Evolutionary conservation across 2,329 filamentous ascomycete species (phyloP).

Genomic region (Stachybotrys chlorohalonatus): DNA sequence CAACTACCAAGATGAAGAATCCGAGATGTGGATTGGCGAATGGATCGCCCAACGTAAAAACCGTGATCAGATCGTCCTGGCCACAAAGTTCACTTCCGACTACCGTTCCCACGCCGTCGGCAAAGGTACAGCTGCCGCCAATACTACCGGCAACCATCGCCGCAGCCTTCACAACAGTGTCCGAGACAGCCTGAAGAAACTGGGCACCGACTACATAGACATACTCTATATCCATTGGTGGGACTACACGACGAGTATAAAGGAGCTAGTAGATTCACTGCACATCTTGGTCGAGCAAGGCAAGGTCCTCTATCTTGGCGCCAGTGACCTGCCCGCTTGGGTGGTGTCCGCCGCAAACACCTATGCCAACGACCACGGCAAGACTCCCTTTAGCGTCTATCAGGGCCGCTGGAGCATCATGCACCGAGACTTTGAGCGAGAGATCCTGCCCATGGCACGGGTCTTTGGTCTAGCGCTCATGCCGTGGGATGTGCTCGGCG

Average conservation of each 20-base stretch:
- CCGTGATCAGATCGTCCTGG: constrained; percentile 44
- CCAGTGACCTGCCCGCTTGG: constrained; percentile 31
- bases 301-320: constrained; percentile 31
- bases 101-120: constrained; percentile 29
- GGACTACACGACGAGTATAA: constrained; percentile 31
- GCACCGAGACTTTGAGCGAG: constrained; percentile 27
- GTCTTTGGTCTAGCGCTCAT: constrained; percentile 39
- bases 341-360: constrained; percentile 27
- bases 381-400: constrained; percentile 28
- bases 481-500: constrained; percentile 52
- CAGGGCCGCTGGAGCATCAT: constrained; percentile 28
- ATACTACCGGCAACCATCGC: constrained; percentile 33
- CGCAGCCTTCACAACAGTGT: constrained; percentile 32
- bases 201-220: constrained; percentile 35
- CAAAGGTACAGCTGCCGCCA: constrained; percentile 23
- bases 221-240: constrained; percentile 36
- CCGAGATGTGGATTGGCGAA: constrained; percentile 47
- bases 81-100: constrained; percentile 46
- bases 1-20: constrained; percentile 49
- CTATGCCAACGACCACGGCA: constrained; percentile 24
- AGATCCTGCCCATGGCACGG: constrained; percentile 32
- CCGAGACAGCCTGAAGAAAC: constrained; percentile 32
- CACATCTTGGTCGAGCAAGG: constrained; percentile 30
- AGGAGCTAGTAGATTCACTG: constrained; percentile 32
- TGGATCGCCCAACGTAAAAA: constrained; percentile 42